Conservation (phyloP, 179 eudicot genomes). For the Nepenthes alata region DNA sequence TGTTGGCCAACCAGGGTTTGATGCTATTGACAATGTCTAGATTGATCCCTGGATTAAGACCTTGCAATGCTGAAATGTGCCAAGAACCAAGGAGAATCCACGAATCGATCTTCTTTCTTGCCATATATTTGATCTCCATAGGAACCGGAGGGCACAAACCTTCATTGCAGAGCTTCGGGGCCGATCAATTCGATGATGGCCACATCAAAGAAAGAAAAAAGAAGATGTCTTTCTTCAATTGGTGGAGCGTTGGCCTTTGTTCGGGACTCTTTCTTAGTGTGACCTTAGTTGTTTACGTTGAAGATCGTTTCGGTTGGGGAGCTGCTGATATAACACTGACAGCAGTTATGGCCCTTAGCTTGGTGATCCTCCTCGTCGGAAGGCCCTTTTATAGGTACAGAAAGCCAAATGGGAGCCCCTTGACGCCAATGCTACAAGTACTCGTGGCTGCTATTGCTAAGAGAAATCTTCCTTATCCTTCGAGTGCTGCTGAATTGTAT, state of each 20-base stretch:
- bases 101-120: slow-evolving; percentile 33
- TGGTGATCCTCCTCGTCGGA: slow-evolving; percentile 47
- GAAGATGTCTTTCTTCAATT: slow-evolving; percentile 68
- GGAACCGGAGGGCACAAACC: slow-evolving; percentile 78
- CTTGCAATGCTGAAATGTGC: slow-evolving; percentile 36
- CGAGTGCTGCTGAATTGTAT: slow-evolving; percentile 25
- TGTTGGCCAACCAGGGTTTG: slow-evolving; percentile 36
- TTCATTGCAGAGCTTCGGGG: slow-evolving; percentile 64
- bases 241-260: slow-evolving; percentile 64
- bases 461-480: slow-evolving; percentile 38
- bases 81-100: slow-evolving; percentile 39
- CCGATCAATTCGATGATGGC: slow-evolving; percentile 65
- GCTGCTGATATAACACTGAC: slow-evolving; percentile 37
- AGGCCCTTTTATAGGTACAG: slow-evolving; percentile 58
- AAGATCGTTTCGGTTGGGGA: slow-evolving; percentile 55
- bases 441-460: slow-evolving; percentile 53
- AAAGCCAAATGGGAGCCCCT: slow-evolving; percentile 46
- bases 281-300: slow-evolving; percentile 41
- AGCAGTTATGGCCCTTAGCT: slow-evolving; percentile 30
- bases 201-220: slow-evolving; percentile 30
- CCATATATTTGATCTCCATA: slow-evolving; percentile 47
- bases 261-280: slow-evolving; percentile 47
- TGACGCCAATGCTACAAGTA: slow-evolving; percentile 62
- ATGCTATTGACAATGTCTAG: slow-evolving; percentile 56
- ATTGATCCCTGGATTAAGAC: slow-evolving; percentile 51